Percentiles rank a stretch among this genome's conserved stretches.
These are phyloP conservation scores for Sclerospora graminicola DNA, from an alignment of 352 stramenopile species.

Conservation along the genomic window DNA sequence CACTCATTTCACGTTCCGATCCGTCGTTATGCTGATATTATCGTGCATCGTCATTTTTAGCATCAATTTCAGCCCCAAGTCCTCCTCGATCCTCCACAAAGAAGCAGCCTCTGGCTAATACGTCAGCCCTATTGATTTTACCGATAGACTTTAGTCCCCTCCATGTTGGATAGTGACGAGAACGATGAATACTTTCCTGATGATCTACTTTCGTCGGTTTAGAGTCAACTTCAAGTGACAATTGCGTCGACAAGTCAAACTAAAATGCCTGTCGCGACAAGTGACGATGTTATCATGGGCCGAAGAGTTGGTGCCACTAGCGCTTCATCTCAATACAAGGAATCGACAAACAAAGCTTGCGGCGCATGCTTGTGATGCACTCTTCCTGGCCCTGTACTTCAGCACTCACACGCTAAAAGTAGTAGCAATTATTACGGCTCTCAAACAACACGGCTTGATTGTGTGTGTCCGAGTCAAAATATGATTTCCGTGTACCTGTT, in stretches of 20 bases:
- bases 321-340: conserved; percentile 84
- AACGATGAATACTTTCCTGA: conserved; percentile 47
- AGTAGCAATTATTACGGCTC: conserved; percentile 78
- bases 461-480: conserved; percentile 89
- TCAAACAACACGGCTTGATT: conserved; percentile 89
- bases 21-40: conserved; percentile 84
- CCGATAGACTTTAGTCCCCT: conserved; percentile 40
- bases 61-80: conserved; percentile 23
- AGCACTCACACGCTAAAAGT: conserved; percentile 77
- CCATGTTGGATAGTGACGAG: conserved; percentile 41
- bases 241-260: background rate
- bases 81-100: background rate
- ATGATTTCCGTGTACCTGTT: conserved; percentile 86
- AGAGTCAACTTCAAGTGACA: conserved; percentile 40
- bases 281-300: conserved; percentile 13
- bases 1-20: conserved; percentile 91
- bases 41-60: conserved; percentile 87
- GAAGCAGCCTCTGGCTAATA: background rate
- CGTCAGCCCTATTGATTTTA: conserved; percentile 12
- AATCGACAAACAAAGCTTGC: conserved; percentile 86
- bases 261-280: background rate
- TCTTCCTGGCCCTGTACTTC: conserved; percentile 92
- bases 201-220: conserved; percentile 48
- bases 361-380: conserved; percentile 78
- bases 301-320: conserved; percentile 64